Conservation (phyloP, 805 yeast genomes). For the Sugiyamaella qingdaonensis region DNA sequence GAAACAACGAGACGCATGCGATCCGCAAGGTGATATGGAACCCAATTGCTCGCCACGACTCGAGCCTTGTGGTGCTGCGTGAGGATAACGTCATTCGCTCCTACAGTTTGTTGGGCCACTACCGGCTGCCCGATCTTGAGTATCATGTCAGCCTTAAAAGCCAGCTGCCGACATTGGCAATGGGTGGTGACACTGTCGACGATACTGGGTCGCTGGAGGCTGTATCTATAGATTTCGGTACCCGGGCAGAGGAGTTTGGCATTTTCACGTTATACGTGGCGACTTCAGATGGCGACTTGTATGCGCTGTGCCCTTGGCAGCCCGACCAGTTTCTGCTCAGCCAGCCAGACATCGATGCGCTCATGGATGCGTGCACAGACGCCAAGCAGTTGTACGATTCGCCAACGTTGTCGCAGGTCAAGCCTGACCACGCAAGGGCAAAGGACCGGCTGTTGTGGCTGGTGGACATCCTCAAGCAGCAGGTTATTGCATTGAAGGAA, state of each 20-base stretch:
- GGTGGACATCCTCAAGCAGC: conserved; percentile 22
- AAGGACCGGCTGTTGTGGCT: conserved; percentile 20
- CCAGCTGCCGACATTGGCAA: not conserved
- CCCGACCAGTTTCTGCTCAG: conserved; percentile 45
- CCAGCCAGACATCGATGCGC: conserved; percentile 29
- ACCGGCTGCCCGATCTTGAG: conserved; percentile 3
- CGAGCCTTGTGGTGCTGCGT: conserved; percentile 43
- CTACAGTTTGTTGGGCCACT: conserved; percentile 35
- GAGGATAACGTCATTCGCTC: conserved; percentile 32
- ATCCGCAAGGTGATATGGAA: conserved; percentile 44
- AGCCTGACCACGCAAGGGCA: not conserved
- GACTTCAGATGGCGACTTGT: conserved; percentile 55
- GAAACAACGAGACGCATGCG: conserved; percentile 3
- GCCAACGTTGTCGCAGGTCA: not conserved
- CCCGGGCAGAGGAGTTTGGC: conserved; percentile 36
- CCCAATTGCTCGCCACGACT: conserved; percentile 39
- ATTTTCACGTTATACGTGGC: conserved; percentile 51
- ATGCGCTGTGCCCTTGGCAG: conserved; percentile 58
- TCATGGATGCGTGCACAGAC: conserved; percentile 35
- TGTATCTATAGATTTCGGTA: conserved; percentile 45
- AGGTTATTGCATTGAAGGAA: conserved; percentile 14
- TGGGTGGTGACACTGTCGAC: conserved; percentile 2
- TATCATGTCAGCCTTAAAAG: not conserved
- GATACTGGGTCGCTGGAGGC: conserved; percentile 23
- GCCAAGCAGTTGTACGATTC: conserved; percentile 19